Percentiles rank a stretch among this genome's conserved stretches.
These are phyloP conservation scores for Penicillium coprophilum DNA, from an alignment of 495 filamentous ascomycete species.

Conservation along the genomic window DNA sequence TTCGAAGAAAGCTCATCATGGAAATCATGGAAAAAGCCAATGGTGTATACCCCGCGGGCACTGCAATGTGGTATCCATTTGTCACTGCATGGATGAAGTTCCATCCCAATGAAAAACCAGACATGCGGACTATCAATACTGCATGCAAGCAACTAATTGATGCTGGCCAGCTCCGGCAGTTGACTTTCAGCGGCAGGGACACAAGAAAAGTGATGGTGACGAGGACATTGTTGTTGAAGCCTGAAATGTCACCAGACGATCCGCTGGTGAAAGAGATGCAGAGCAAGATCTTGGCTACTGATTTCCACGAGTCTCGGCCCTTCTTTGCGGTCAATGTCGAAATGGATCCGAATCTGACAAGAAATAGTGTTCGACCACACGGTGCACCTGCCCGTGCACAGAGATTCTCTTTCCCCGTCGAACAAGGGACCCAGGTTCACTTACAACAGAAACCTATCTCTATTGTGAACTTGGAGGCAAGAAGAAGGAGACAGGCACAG, in stretches of 20 bases:
- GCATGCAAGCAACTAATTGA: constrained; percentile 63
- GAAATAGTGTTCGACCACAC: constrained; percentile 14
- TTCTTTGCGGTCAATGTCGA: constrained; percentile 39
- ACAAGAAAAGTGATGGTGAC: constrained; percentile 54
- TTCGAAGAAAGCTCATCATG: constrained; percentile 63
- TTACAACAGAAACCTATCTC: constrained; percentile 40
- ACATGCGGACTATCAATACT: constrained; percentile 50
- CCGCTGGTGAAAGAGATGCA: constrained; percentile 54
- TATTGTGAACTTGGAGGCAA: constrained; percentile 33
- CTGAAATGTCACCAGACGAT: constrained; percentile 49
- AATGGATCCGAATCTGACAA: constrained; percentile 31
- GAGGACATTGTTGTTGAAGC: constrained; percentile 52
- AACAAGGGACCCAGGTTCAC: constrained; percentile 36
- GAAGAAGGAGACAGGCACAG: constrained; percentile 29
- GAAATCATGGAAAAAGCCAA: constrained; percentile 66
- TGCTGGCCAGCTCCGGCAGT: constrained; percentile 55
- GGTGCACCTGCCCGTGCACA: not conserved
- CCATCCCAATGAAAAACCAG: constrained; percentile 46
- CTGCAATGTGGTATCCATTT: constrained; percentile 71
- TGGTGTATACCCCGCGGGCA: constrained; percentile 73
- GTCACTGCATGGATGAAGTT: constrained; percentile 57
- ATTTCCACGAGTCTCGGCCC: constrained; percentile 19
- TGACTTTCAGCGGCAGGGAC: constrained; percentile 62
- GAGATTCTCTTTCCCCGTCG: constrained; percentile 29
- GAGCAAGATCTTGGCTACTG: constrained; percentile 47